phyloP scores from a whole-genome alignment of 139 green algal species.

The Parachlorella kessleri region DNA sequence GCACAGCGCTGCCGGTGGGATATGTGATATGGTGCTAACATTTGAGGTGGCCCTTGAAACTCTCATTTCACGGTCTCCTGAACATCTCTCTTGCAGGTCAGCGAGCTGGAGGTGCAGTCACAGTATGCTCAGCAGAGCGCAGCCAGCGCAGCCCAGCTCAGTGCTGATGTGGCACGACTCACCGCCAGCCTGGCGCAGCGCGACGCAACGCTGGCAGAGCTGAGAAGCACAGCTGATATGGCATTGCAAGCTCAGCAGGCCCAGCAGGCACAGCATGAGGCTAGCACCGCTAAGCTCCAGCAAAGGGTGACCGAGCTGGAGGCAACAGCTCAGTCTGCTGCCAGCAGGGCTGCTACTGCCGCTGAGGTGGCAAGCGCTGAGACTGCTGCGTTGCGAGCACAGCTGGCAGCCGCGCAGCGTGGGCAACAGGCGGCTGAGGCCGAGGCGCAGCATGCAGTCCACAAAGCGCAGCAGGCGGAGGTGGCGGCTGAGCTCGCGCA shows the following conservation, averaged over 20 bases:
- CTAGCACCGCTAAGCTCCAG: constrained; percentile 6
- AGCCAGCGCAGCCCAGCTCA: neutral
- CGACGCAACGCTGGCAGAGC: neutral
- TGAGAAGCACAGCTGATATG: neutral
- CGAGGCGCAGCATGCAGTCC: neutral
- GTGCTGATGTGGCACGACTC: neutral
- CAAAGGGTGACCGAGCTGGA: constrained; percentile 3
- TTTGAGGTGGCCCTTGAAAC: too few relatives aligned
- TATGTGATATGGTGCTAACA: too few relatives aligned
- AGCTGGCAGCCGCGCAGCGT: constrained; percentile 7
- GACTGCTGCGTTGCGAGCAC: constrained; percentile 5
- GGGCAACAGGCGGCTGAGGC: neutral
- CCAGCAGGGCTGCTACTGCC: neutral
- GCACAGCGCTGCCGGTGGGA: too few relatives aligned
- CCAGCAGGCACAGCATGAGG: constrained; percentile 9
- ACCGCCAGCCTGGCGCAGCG: neutral
- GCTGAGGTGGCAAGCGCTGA: constrained; percentile 4
- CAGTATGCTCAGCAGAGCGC: neutral
- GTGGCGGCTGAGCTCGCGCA: neutral
- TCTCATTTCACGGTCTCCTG: too few relatives aligned
- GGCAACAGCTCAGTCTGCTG: neutral
- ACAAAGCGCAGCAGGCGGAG: neutral
- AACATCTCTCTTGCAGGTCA: too few relatives aligned
- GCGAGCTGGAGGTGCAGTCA: neutral
- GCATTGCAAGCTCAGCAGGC: neutral